These are phyloP conservation scores for Canavalia gladiata DNA, from an alignment of 306 rosid species.

Conservation along the genomic window DNA sequence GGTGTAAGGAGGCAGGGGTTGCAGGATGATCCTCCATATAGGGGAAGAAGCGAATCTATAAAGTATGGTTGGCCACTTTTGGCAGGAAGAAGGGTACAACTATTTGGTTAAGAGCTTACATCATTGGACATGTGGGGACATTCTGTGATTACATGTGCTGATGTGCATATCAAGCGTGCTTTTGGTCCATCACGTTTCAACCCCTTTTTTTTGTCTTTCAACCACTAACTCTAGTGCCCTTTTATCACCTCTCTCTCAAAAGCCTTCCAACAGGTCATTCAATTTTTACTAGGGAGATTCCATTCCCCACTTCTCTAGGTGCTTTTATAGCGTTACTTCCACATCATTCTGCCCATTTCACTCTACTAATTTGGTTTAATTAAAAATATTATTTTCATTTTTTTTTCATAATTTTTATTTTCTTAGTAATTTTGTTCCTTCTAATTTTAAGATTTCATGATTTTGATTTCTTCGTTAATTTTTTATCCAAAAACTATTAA, in stretches of 20 bases:
- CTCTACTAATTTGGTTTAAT: not conserved
- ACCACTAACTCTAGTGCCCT: constrained; percentile 53
- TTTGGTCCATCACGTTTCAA: constrained; percentile 61
- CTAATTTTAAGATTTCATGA: no score
- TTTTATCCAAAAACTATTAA: no score
- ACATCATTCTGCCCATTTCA: constrained; percentile 39
- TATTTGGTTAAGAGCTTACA: constrained; percentile 30
- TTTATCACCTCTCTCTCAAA: constrained; percentile 36
- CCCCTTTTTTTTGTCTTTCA: constrained; percentile 55
- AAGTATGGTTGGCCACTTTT: constrained; percentile 45
- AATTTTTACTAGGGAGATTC: constrained; percentile 44
- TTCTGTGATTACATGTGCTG: constrained; percentile 52
- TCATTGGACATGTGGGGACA: constrained; percentile 64
- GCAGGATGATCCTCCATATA: not conserved
- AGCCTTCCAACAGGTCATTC: constrained; percentile 39
- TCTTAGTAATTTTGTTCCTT: no score
- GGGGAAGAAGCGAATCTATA: constrained; percentile 25
- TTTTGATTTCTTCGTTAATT: no score
- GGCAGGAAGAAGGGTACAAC: constrained; percentile 20
- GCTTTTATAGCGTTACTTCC: constrained; percentile 37
- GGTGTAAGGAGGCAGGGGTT: no score
- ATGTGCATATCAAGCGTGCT: constrained; percentile 66
- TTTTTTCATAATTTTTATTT: no score
- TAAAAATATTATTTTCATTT: no score
- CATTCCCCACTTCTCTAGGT: constrained; percentile 50